These are phyloP conservation scores for Exophiala spinifera DNA, from an alignment of 2,329 filamentous ascomycete species.

Conservation along the genomic window DNA sequence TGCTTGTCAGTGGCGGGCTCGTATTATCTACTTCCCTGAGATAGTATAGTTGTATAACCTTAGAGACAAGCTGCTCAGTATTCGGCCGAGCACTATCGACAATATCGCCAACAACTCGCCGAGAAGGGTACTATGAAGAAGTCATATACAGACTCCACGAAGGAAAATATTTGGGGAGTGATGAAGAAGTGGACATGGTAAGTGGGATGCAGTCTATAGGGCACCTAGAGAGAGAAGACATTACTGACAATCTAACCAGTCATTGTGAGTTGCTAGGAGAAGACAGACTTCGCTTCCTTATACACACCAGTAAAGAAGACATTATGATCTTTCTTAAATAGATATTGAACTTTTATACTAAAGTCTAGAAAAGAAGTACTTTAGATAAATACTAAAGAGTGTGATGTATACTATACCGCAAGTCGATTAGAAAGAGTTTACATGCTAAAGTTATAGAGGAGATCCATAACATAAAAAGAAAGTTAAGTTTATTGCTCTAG, in stretches of 20 bases:
- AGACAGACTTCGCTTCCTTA: too few species aligned
- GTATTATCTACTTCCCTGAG: conserved; percentile 3
- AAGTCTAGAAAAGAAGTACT: conserved; percentile 3
- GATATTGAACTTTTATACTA: conserved; percentile 1
- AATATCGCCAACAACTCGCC: conserved; percentile 10
- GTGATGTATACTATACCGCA: background rate
- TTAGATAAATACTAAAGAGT: conserved; percentile 1
- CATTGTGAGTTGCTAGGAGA: too few species aligned
- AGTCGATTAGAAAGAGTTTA: too few species aligned
- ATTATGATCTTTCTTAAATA: conserved; percentile 2
- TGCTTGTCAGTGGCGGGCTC: conserved; percentile 4
- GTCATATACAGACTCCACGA: conserved; percentile 19
- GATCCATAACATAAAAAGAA: too few species aligned
- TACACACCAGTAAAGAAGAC: too few species aligned
- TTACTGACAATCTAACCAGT: too few species aligned
- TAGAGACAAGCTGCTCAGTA: conserved; percentile 11
- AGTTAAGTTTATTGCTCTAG: background rate
- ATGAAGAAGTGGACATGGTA: conserved; percentile 18
- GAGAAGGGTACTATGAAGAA: conserved; percentile 8
- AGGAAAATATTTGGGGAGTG: conserved; percentile 18
- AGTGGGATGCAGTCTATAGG: background rate
- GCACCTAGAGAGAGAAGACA: too few species aligned
- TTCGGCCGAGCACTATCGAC: conserved; percentile 11
- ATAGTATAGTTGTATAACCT: conserved; percentile 1
- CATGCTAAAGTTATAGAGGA: too few species aligned